phyloP scores from a whole-genome alignment of 2,329 filamentous ascomycete species.

The Nemania diffusa region DNA sequence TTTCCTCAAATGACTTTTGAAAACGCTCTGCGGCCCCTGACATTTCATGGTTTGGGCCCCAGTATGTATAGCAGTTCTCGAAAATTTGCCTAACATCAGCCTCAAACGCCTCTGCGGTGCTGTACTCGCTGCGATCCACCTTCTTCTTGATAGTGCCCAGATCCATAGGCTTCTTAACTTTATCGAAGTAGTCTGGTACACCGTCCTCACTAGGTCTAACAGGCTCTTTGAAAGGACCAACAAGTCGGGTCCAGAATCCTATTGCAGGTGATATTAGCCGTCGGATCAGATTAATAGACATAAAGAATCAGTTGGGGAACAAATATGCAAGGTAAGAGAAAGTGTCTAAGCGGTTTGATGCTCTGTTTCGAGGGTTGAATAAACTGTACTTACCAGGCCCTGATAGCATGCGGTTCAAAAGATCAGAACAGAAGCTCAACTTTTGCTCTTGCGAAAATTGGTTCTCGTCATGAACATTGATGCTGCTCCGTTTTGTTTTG shows the following conservation, averaged over 20 bases:
- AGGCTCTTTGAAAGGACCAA: slow-evolving; percentile 69
- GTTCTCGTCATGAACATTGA: slow-evolving; percentile 43
- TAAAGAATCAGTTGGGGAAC: not conserved
- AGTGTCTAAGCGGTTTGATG: no score
- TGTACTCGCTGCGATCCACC: slow-evolving; percentile 66
- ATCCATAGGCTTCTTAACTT: slow-evolving; percentile 71
- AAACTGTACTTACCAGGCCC: slow-evolving; percentile 62
- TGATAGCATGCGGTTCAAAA: slow-evolving; percentile 69
- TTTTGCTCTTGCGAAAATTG: slow-evolving; percentile 57
- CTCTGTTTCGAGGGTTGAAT: no score
- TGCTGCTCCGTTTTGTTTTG: slow-evolving; percentile 48
- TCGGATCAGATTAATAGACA: not conserved
- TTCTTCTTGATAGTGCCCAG: slow-evolving; percentile 69
- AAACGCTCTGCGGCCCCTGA: slow-evolving; percentile 66
- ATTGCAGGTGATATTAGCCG: slow-evolving; percentile 17
- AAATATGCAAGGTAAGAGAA: no score
- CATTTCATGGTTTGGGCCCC: slow-evolving; percentile 55
- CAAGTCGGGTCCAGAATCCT: slow-evolving; percentile 75
- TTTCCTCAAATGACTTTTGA: slow-evolving; percentile 68
- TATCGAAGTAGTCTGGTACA: slow-evolving; percentile 70
- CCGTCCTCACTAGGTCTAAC: slow-evolving; percentile 67
- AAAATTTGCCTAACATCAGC: slow-evolving; percentile 71
- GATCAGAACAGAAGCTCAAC: slow-evolving; percentile 67
- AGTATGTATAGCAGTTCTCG: slow-evolving; percentile 72
- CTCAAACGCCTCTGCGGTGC: slow-evolving; percentile 63